Conservation (phyloP, 257 asterid genomes). For the Nicotiana tabacum region DNA sequence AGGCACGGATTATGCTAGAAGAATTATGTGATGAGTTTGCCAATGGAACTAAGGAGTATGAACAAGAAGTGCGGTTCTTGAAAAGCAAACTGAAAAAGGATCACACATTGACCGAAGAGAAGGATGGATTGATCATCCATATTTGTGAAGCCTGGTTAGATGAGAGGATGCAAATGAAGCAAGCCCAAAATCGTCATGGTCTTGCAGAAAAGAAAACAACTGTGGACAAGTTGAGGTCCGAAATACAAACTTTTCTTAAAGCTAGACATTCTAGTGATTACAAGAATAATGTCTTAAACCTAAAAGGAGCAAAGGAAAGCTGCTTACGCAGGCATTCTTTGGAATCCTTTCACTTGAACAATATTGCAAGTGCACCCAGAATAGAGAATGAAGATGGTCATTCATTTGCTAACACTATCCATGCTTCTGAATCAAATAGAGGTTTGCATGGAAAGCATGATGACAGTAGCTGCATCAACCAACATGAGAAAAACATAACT, state of each 20-base stretch:
- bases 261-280: conserved; percentile 32
- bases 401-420: conserved; percentile 22
- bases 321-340: conserved; percentile 23
- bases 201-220: conserved; percentile 40
- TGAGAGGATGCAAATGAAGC: conserved; percentile 69
- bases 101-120: conserved; percentile 24
- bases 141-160: conserved; percentile 95
- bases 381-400: conserved; percentile 44
- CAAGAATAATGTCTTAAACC: conserved; percentile 9
- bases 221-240: conserved; percentile 55
- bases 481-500: conserved; percentile 16
- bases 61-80: conserved; percentile 46
- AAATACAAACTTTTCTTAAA: conserved; percentile 64
- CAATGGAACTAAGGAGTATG: conserved; percentile 60
- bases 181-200: conserved; percentile 30
- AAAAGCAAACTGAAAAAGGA: conserved; percentile 39
- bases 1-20: conserved; percentile 54
- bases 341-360: conserved; percentile 49
- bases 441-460: conserved; percentile 23
- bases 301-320: conserved; percentile 23
- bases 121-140: conserved; percentile 64
- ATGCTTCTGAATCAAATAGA: conserved; percentile 20
- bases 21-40: conserved; percentile 92
- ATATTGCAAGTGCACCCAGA: conserved; percentile 60
- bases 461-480: conserved; percentile 7